Percentiles rank a stretch among this genome's conserved stretches.
Conservation (phyloP, 352 stramenopile species). For the Pythium volutum region DNA sequence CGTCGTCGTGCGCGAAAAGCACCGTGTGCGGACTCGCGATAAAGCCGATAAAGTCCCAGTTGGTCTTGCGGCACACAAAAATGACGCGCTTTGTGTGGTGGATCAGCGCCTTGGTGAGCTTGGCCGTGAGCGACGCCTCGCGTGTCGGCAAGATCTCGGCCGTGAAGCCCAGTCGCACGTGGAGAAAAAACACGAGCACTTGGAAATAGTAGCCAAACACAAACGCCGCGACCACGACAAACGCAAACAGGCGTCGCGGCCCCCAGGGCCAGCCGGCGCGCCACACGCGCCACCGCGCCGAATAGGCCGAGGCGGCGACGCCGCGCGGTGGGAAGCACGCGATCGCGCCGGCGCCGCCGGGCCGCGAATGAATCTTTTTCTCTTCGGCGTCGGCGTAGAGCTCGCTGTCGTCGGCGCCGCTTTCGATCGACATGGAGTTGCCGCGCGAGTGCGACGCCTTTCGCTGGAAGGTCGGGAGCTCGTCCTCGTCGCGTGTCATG, state of each 20-base stretch:
- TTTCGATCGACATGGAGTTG: conserved; percentile 24
- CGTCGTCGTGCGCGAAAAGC: conserved; percentile 66
- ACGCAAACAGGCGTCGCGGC: conserved; percentile 17
- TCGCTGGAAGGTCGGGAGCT: conserved; percentile 27
- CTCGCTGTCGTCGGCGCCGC: conserved; percentile 22
- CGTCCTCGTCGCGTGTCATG: conserved; percentile 20
- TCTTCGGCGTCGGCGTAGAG: conserved; percentile 18
- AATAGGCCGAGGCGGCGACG: background rate
- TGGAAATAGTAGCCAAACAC: conserved; percentile 65
- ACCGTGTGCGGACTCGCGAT: conserved; percentile 59
- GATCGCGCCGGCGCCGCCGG: background rate
- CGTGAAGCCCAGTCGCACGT: conserved; percentile 55
- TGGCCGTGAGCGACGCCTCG: conserved; percentile 40
- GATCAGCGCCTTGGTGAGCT: conserved; percentile 45
- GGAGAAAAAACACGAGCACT: conserved; percentile 62
- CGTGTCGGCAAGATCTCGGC: conserved; percentile 46
- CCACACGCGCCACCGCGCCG: background rate
- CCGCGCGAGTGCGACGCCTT: conserved; percentile 21
- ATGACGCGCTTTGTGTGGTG: conserved; percentile 59
- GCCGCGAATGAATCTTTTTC: conserved; percentile 22
- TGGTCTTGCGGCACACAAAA: conserved; percentile 72
- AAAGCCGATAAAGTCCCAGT: conserved; percentile 77
- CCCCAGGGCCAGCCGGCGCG: conserved; percentile 15
- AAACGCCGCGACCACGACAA: conserved; percentile 31
- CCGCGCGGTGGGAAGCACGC: conserved; percentile 10